A percentile compares a stretch with the other conserved stretches of the same genome.
Conservation (phyloP, 768 basidiomycete species). For the Tylopilus rubrobrunneus region DNA sequence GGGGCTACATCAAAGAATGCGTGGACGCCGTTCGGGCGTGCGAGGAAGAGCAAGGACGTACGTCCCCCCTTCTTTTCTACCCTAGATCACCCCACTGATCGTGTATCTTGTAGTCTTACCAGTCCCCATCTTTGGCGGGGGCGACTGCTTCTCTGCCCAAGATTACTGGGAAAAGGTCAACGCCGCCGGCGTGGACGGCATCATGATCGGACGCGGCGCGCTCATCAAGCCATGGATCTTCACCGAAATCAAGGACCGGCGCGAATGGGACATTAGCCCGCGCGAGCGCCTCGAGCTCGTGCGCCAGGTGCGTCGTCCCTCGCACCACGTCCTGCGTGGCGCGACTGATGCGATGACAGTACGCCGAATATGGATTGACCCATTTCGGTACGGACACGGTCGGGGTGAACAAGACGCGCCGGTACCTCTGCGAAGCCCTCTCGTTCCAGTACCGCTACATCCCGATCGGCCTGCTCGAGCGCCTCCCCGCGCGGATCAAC, state of each 20-base stretch:
- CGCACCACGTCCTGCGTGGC: neutral
- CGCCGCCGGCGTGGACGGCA: constrained; percentile 81
- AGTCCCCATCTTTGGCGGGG: constrained; percentile 95
- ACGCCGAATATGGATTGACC: constrained; percentile 80
- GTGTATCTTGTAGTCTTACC: constrained; percentile 51
- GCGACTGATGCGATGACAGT: constrained; percentile 42
- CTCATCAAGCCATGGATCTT: constrained; percentile 97
- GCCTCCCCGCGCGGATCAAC: constrained; percentile 76
- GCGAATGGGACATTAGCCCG: constrained; percentile 93
- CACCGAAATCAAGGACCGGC: constrained; percentile 87
- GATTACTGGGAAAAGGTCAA: constrained; percentile 79
- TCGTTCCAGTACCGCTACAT: constrained; percentile 97
- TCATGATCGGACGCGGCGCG: constrained; percentile 94
- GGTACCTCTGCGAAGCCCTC: constrained; percentile 92
- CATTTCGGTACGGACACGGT: constrained; percentile 86
- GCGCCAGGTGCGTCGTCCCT: constrained; percentile 50
- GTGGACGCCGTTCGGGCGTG: constrained; percentile 71
- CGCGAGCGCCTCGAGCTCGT: constrained; percentile 79
- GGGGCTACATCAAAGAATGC: constrained; percentile 89
- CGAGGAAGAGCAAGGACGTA: constrained; percentile 70
- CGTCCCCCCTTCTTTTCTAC: constrained; percentile 22
- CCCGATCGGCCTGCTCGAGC: constrained; percentile 88
- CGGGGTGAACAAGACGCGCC: constrained; percentile 85
- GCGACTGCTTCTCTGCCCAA: constrained; percentile 88
- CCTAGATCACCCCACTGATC: neutral